Evolutionary conservation across 148 eudicot genomes (phyloP).

Genomic region (Vaccinium macrocarpon): DNA sequence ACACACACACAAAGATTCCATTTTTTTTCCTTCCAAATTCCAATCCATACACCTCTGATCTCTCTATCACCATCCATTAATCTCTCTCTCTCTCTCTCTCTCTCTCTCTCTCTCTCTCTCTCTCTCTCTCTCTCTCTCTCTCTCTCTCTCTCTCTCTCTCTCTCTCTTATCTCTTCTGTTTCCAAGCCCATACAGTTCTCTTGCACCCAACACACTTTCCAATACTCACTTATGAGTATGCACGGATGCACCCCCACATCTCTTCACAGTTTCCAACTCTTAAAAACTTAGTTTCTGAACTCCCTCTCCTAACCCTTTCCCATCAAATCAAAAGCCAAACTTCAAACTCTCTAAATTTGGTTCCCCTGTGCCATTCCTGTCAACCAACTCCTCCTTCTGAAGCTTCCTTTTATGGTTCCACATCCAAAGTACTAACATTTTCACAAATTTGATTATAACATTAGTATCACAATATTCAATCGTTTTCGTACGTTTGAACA

Average conservation of each 20-base stretch:
- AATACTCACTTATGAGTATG: constrained; percentile 8
- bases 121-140: constrained; percentile 7
- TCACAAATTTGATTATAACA: not conserved
- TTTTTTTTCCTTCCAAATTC: not conserved
- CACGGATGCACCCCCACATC: not conserved
- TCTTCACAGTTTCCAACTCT: constrained; percentile 22
- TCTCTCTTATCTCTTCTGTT: constrained; percentile 71
- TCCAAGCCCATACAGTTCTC: constrained; percentile 64
- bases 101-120: constrained; percentile 1
- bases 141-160: constrained; percentile 17
- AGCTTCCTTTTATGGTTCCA: not conserved
- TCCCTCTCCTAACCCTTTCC: not conserved
- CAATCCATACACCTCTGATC: constrained; percentile 22
- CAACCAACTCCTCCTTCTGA: not conserved
- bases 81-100: not conserved
- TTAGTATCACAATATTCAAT: not conserved
- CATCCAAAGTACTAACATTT: not conserved
- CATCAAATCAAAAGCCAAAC: constrained; percentile 4
- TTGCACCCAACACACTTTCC: constrained; percentile 12
- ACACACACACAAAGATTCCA: not conserved
- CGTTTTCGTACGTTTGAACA: not conserved
- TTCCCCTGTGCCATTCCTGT: constrained; percentile 18
- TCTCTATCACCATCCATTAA: constrained; percentile 27
- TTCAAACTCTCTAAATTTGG: not conserved
- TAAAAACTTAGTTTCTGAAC: constrained; percentile 21